Conservation (phyloP, 140 eudicot genomes). For the Anethum foeniculum region DNA sequence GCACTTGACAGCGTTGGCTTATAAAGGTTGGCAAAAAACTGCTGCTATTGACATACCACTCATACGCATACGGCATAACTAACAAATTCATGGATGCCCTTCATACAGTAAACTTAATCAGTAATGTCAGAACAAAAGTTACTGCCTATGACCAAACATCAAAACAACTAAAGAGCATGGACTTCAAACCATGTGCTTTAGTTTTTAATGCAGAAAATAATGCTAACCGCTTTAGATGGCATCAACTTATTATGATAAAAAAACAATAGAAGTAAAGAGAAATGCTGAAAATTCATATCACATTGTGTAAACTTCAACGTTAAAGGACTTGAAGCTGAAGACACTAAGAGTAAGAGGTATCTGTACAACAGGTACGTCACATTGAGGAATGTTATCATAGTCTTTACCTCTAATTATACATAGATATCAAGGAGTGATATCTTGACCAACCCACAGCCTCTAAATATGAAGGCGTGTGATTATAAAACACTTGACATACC, state of each 20-base stretch:
- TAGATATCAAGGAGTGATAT: not conserved
- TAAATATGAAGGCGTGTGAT: not conserved
- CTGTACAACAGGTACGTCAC: not conserved
- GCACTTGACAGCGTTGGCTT: not conserved
- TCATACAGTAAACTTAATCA: not conserved
- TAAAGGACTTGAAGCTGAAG: not conserved
- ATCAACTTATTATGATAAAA: not conserved
- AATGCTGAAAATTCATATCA: not conserved
- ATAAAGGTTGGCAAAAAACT: not conserved
- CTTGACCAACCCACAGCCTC: not conserved
- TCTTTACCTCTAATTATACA: not conserved
- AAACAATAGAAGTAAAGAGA: not conserved
- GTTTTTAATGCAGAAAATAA: not conserved
- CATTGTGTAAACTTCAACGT: not conserved
- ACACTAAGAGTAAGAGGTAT: not conserved
- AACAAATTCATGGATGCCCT: not conserved
- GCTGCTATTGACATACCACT: not conserved
- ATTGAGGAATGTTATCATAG: not conserved
- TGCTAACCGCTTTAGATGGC: not conserved
- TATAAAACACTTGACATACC: not conserved
- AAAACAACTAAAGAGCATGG: not conserved
- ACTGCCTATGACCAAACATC: not conserved
- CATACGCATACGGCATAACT: not conserved
- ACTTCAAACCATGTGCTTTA: not conserved
- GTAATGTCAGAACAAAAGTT: not conserved